Evolutionary conservation across 2,329 filamentous ascomycete species (phyloP).

Genomic region (Diaporthe destruens): DNA sequence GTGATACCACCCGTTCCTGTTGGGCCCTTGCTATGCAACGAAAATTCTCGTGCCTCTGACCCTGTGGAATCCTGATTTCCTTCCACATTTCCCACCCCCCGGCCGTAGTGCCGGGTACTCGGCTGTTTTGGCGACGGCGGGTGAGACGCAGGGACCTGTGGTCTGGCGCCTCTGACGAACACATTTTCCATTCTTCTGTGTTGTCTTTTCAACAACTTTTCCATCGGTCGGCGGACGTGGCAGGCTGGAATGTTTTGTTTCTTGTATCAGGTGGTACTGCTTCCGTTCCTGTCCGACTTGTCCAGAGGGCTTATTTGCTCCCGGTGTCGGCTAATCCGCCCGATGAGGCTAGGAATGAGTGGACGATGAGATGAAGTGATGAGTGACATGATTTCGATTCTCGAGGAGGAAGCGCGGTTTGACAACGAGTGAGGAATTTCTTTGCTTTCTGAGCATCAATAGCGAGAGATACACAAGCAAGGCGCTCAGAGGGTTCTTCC

Average conservation of each 20-base stretch:
- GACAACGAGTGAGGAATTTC: background rate
- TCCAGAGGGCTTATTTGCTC: background rate
- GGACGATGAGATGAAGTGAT: conserved; percentile 14
- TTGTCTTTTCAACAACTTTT: background rate
- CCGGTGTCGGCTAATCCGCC: background rate
- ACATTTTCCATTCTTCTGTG: background rate
- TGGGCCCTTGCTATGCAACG: background rate
- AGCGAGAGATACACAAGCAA: background rate
- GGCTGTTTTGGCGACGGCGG: conserved; percentile 2
- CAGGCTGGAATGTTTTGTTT: background rate
- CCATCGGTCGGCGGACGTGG: background rate
- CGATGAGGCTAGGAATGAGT: background rate
- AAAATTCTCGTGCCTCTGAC: background rate
- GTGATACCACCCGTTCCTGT: background rate
- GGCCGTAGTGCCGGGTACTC: conserved; percentile 9
- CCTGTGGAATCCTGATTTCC: background rate
- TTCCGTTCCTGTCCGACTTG: conserved; percentile 4
- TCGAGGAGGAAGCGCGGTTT: background rate
- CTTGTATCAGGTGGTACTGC: conserved; percentile 21
- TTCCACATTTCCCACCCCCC: background rate
- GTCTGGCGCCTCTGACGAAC: background rate
- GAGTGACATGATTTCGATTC: conserved; percentile 8
- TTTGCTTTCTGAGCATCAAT: background rate
- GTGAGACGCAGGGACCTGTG: conserved; percentile 7
- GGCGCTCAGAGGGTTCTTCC: background rate